Evolutionary conservation across 2,329 filamentous ascomycete species (phyloP).

Genomic region (Incumbomyces delicatus): DNA sequence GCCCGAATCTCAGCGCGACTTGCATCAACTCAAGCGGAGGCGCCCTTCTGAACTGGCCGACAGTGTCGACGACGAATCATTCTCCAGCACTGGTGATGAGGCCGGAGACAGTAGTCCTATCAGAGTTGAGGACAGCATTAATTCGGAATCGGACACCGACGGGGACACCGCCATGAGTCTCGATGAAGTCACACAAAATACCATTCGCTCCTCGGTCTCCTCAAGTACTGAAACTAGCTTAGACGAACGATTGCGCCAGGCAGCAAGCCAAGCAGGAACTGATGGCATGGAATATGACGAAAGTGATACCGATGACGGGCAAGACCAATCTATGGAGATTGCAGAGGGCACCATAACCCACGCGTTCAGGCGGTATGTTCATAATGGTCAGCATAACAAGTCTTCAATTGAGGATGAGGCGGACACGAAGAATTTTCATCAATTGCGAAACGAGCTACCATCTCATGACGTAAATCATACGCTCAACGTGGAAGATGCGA

Average conservation of each 20-base stretch:
- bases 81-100: slow-evolving; percentile 54
- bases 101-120: slow-evolving; percentile 29
- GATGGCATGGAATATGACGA: slow-evolving; percentile 54
- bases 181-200: slow-evolving; percentile 64
- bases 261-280: slow-evolving; percentile 65
- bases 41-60: slow-evolving; percentile 45
- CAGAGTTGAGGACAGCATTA: slow-evolving; percentile 41
- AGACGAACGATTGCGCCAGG: slow-evolving; percentile 67
- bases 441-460: slow-evolving; percentile 29
- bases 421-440: slow-evolving; percentile 38
- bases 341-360: slow-evolving; percentile 50
- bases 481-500: slow-evolving; percentile 37
- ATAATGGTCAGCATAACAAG: slow-evolving; percentile 26
- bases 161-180: slow-evolving; percentile 75
- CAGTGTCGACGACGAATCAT: slow-evolving; percentile 52
- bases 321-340: slow-evolving; percentile 73
- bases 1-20: slow-evolving; percentile 55
- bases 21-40: slow-evolving; percentile 46
- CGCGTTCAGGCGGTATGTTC: slow-evolving; percentile 40
- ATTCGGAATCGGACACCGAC: slow-evolving; percentile 48
- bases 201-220: slow-evolving; percentile 52
- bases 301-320: slow-evolving; percentile 35
- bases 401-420: slow-evolving; percentile 22
- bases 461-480: slow-evolving; percentile 16
- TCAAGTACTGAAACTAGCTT: slow-evolving; percentile 59